Base-by-base conservation (phyloP, 2,329 filamentous ascomycete genomes). In the Neonectria punicea region DNA sequence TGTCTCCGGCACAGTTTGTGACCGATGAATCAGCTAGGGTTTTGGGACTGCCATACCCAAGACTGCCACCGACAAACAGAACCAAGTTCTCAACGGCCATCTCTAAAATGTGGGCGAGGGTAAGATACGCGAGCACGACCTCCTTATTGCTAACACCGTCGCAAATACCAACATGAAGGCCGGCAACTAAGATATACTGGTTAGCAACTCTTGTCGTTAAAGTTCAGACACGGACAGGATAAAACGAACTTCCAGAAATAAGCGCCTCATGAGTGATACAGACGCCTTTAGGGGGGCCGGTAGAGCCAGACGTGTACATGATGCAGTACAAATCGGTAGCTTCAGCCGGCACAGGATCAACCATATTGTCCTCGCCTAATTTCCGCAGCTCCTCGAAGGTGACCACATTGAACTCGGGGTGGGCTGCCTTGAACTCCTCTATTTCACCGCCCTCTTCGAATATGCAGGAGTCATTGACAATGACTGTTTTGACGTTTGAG, bases 31-130 rank as follows among this genome's bases (percentile, higher is more conserved):
- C 95, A 2, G 94, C 92, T 53, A 98, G 85, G 0, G 96, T 98
- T 72, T 92, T 90, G 13, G 93, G 90, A 77, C 92, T 94, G 63
- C 95, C 95, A 78, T 98, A 98, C 54, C 95, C 96, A 83, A 98
- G 89, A 25, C 92, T 93, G 69, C 90, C 94, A 70, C 96, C 95
- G 85, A 95, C 92, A 81, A 90, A 96, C 62, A 98, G 80, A 63
- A 91, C 93, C 4, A 94, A 84, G 77, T 97, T 97, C 81, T 99
- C 96, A 67, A 99, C 92, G 62, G 95, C 92, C 79, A 97, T 95
- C 79, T 98, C 96, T 72, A 98, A 89, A 74, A 98, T 98, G 77
- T 99, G 96, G 0, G 96, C 94, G 55, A 97, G 90, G 1, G 96
- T 96, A 13, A 99, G 88, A 78, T 98, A 99, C 11, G 94, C 93